A percentile compares a stretch with the other conserved stretches of the same genome.
phyloP scores from a whole-genome alignment of 805 yeast species.

The Wickerhamomyces kurtzmanii region DNA sequence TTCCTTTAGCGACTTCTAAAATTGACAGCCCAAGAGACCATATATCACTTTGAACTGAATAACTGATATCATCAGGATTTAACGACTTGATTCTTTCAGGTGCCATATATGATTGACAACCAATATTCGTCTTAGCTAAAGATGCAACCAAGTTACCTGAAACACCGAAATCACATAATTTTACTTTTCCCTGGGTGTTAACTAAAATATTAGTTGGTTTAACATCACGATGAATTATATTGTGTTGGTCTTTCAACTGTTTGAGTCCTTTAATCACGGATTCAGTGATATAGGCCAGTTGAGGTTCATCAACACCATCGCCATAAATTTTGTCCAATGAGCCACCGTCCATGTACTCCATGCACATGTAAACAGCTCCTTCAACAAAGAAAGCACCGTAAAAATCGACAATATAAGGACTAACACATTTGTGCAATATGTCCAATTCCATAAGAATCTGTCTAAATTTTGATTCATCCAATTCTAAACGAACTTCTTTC shows the following conservation, averaged over 20 bases:
- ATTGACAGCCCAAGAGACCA: conserved; percentile 91
- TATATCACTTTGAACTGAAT: conserved; percentile 89
- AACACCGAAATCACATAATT: conserved; percentile 94
- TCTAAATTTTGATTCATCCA: conserved; percentile 88
- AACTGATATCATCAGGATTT: conserved; percentile 68
- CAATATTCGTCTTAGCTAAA: conserved; percentile 89
- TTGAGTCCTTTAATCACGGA: conserved; percentile 74
- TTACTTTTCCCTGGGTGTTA: conserved; percentile 75
- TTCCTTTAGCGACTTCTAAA: conserved; percentile 82
- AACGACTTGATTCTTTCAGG: conserved; percentile 84
- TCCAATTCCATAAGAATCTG: conserved; percentile 96
- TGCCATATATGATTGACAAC: conserved; percentile 98
- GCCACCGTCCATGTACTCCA: conserved; percentile 97
- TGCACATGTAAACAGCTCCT: conserved; percentile 97
- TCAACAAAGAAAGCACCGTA: conserved; percentile 97
- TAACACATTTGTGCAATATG: conserved; percentile 81
- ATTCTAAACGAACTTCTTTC: conserved; percentile 90
- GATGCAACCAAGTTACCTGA: conserved; percentile 93
- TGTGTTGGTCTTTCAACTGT: conserved; percentile 80
- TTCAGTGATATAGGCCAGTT: conserved; percentile 71
- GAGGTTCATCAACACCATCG: conserved; percentile 65
- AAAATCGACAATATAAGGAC: conserved; percentile 89
- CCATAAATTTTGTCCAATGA: conserved; percentile 82
- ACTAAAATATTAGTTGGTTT: conserved; percentile 92
- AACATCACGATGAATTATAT: conserved; percentile 92